These are phyloP conservation scores for Corynascus novoguineensis DNA, from an alignment of 495 filamentous ascomycete species.

Conservation along the genomic window DNA sequence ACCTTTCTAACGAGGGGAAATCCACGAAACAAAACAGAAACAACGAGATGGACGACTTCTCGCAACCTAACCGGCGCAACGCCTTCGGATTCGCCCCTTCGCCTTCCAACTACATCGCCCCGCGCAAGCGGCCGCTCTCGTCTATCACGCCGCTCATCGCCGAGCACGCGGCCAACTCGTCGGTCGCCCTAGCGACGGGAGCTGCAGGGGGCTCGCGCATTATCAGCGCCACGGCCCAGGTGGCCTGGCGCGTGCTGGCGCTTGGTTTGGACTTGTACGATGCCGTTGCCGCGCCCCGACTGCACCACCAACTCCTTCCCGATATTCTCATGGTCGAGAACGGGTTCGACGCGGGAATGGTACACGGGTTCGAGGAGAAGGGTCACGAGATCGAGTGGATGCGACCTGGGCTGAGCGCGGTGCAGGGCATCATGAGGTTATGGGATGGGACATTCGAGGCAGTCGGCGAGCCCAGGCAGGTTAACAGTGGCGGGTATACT, in stretches of 20 bases:
- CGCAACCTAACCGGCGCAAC: conserved; percentile 68
- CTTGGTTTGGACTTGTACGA: conserved; percentile 51
- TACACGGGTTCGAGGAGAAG: conserved; percentile 54
- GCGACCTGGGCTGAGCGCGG: conserved; percentile 56
- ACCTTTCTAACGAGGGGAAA: background rate
- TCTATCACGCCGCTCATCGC: conserved; percentile 76
- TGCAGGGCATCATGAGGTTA: conserved; percentile 63
- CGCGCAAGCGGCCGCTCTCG: conserved; percentile 75
- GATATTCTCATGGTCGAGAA: conserved; percentile 66
- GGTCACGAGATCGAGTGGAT: conserved; percentile 76
- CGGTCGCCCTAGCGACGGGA: conserved; percentile 64
- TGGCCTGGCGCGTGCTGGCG: conserved; percentile 68
- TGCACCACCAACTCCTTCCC: conserved; percentile 82
- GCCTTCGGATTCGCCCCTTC: conserved; percentile 78
- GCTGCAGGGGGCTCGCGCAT: conserved; percentile 85
- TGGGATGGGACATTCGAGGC: conserved; percentile 61
- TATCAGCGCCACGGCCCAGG: conserved; percentile 76
- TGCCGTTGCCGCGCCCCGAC: conserved; percentile 59
- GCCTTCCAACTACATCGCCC: conserved; percentile 71
- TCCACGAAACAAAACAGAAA: conserved; percentile 40
- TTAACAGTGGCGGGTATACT: conserved; percentile 63
- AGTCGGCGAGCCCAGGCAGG: conserved; percentile 67
- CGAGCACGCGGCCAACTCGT: conserved; percentile 54
- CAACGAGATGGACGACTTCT: conserved; percentile 92
- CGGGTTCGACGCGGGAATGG: conserved; percentile 59